Percentiles rank a stretch among this genome's conserved stretches.
phyloP scores from a whole-genome alignment of 164 flowering plant genomes.

The Amborella trichopoda region DNA sequence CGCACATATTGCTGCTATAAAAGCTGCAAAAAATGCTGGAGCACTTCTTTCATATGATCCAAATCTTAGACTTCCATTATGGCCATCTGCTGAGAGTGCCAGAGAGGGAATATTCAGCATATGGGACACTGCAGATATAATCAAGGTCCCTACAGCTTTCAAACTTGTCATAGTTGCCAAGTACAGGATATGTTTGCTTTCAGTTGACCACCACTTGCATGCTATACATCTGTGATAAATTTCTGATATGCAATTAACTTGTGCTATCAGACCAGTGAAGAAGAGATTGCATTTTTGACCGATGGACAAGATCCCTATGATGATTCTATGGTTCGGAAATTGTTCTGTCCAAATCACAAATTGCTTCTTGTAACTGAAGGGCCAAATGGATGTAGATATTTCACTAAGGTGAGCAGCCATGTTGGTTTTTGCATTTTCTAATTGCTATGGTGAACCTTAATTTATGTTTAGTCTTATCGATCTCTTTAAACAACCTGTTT shows the following conservation, averaged over 20 bases:
- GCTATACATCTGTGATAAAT: not conserved
- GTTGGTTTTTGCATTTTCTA: no score
- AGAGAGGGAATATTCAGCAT: conserved; percentile 92
- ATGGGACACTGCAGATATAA: conserved; percentile 87
- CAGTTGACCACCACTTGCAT: not conserved
- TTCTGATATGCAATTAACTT: conserved; percentile 3
- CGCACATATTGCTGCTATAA: conserved; percentile 80
- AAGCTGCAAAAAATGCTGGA: conserved; percentile 89
- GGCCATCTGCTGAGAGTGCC: conserved; percentile 90
- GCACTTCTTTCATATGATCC: conserved; percentile 92
- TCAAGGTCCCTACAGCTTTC: conserved; percentile 43
- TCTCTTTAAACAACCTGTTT: no score
- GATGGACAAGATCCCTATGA: conserved; percentile 87
- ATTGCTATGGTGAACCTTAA: no score
- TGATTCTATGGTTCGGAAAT: conserved; percentile 70
- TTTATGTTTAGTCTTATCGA: no score
- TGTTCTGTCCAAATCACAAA: conserved; percentile 79
- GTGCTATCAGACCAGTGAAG: conserved; percentile 60
- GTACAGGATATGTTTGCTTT: not conserved
- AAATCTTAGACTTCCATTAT: conserved; percentile 88
- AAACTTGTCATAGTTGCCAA: not conserved
- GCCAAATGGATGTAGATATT: conserved; percentile 87
- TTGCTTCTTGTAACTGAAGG: conserved; percentile 94
- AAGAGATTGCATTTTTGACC: conserved; percentile 74
- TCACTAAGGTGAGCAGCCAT: conserved; percentile 59